Evolutionary conservation across 1,284 basidiomycete genomes (phyloP).

Genomic region (Irpex sp.): DNA sequence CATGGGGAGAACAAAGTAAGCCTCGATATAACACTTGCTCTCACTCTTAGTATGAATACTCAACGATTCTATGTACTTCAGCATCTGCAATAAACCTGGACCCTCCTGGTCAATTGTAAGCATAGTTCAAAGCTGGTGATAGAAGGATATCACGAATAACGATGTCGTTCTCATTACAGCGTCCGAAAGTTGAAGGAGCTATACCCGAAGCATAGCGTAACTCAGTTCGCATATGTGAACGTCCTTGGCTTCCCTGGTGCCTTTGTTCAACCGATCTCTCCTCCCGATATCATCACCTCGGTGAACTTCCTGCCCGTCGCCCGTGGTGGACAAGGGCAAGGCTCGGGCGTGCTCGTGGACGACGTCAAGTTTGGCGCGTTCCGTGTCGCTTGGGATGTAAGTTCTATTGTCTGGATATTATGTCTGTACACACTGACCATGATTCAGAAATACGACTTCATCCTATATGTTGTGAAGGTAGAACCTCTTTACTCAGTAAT

Average conservation of each 20-base stretch:
- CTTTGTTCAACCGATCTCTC: slow-evolving; percentile 40
- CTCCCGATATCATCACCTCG: slow-evolving; percentile 46
- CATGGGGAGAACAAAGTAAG: slow-evolving; percentile 55
- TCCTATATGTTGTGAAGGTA: slow-evolving; percentile 44
- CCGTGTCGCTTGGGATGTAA: slow-evolving; percentile 56
- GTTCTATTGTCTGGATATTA: slow-evolving; percentile 14
- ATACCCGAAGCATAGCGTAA: slow-evolving; percentile 60
- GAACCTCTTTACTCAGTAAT: not conserved
- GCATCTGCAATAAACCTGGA: slow-evolving; percentile 42
- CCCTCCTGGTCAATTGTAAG: slow-evolving; percentile 45
- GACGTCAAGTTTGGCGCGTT: slow-evolving; percentile 53
- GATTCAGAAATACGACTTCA: slow-evolving; percentile 41
- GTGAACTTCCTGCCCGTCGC: slow-evolving; percentile 46
- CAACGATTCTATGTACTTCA: not conserved
- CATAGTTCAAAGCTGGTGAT: slow-evolving; percentile 1
- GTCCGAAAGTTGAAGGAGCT: slow-evolving; percentile 40
- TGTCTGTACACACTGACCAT: not conserved
- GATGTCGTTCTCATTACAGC: not conserved
- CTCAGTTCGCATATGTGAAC: slow-evolving; percentile 44
- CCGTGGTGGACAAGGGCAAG: slow-evolving; percentile 32
- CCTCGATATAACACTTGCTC: not conserved
- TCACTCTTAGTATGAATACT: not conserved
- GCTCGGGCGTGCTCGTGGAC: slow-evolving; percentile 52
- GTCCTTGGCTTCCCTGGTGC: slow-evolving; percentile 52
- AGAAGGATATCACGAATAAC: not conserved